These are phyloP conservation scores for Oryza brachyantha DNA, from an alignment of 176 grass and related monocot species.

Conservation along the genomic window DNA sequence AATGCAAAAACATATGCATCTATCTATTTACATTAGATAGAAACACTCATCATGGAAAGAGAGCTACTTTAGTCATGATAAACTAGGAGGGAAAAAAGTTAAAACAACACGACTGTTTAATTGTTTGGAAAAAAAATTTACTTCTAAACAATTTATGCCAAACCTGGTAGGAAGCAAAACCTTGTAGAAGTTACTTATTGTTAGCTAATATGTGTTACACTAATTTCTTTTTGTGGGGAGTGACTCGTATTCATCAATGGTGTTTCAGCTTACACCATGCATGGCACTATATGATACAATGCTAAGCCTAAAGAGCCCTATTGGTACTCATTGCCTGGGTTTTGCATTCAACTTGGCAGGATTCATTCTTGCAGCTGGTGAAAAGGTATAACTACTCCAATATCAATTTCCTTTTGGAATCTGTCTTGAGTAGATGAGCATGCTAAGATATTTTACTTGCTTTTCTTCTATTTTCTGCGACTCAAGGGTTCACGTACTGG, in stretches of 20 bases:
- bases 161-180: background rate
- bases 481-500: slow-evolving; percentile 66
- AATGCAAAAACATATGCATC: background rate
- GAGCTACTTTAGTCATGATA: background rate
- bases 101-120: background rate
- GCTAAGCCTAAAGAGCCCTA: slow-evolving; percentile 70
- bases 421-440: background rate
- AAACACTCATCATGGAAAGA: background rate
- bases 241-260: background rate
- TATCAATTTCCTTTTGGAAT: background rate
- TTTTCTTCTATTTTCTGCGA: slow-evolving; percentile 12
- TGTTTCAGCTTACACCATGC: slow-evolving; percentile 82
- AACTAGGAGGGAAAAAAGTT: background rate
- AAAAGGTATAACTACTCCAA: slow-evolving; percentile 54
- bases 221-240: background rate
- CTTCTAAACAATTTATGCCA: background rate
- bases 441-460: background rate
- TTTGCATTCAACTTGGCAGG: slow-evolving; percentile 86
- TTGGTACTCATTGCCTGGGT: slow-evolving; percentile 81
- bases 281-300: slow-evolving; percentile 96
- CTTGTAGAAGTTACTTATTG: background rate
- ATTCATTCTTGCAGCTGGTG: slow-evolving; percentile 94
- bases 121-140: background rate
- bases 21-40: background rate
- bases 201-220: slow-evolving; percentile 2